phyloP scores from a whole-genome alignment of 2,329 filamentous ascomycete genomes.

The Stylonectria norvegica region DNA sequence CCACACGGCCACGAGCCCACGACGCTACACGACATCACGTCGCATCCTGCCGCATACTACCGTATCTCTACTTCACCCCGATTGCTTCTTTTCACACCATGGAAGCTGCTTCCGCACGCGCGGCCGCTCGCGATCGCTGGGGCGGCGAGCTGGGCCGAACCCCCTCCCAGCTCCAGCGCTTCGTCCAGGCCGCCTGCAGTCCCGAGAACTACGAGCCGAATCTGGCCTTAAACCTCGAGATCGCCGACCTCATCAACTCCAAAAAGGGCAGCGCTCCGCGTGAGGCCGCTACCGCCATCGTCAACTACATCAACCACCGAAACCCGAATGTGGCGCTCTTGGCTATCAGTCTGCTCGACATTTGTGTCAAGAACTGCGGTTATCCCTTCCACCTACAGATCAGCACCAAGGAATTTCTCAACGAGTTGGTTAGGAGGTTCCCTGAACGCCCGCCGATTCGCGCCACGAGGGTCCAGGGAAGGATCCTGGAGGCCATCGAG shows the following conservation, averaged over 20 bases:
- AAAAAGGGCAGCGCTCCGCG: constrained; percentile 96
- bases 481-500: constrained; percentile 93
- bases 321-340: constrained; percentile 93
- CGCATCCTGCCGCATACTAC: neutral
- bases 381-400: constrained; percentile 99
- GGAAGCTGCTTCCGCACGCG: constrained; percentile 94
- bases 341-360: constrained; percentile 88
- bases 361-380: constrained; percentile 99
- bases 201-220: constrained; percentile 98
- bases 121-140: constrained; percentile 93
- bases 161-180: constrained; percentile 86
- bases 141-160: constrained; percentile 71
- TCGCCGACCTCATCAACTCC: constrained; percentile 91
- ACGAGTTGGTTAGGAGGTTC: constrained; percentile 93
- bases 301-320: constrained; percentile 92
- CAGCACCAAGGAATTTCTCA: constrained; percentile 97
- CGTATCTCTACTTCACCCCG: neutral
- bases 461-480: constrained; percentile 79
- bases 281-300: constrained; percentile 89
- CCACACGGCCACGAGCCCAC: too few relatives aligned
- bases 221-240: constrained; percentile 92
- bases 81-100: constrained; percentile 43
- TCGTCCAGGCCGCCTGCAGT: constrained; percentile 93
- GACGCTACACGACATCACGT: neutral
- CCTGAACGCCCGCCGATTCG: constrained; percentile 89